phyloP scores from a whole-genome alignment of 345 rosid species.

The Pelargonium nanum region DNA sequence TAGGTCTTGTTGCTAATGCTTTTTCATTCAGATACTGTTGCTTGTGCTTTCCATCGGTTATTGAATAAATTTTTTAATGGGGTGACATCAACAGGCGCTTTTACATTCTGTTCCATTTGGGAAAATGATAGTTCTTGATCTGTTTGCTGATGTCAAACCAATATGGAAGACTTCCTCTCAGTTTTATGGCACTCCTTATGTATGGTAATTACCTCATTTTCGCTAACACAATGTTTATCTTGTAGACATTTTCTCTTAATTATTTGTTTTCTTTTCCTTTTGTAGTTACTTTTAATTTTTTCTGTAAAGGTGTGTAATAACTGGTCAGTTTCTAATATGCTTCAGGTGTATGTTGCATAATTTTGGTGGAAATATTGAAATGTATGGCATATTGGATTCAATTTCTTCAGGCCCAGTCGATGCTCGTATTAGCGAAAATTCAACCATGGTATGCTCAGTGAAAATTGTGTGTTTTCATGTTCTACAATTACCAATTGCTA shows the following conservation, averaged over 20 bases:
- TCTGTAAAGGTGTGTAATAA: not conserved
- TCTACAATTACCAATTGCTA: not conserved
- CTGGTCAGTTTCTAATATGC: conserved; percentile 7
- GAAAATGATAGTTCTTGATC: conserved; percentile 88
- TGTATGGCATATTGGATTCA: conserved; percentile 74
- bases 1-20: not conserved
- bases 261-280: not conserved
- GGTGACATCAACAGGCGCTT: conserved; percentile 63
- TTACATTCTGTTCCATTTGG: conserved; percentile 83
- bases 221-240: not conserved
- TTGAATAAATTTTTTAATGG: conserved; percentile 3
- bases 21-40: not conserved
- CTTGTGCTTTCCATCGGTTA: not conserved
- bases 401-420: conserved; percentile 77
- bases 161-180: conserved; percentile 78
- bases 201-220: conserved; percentile 44
- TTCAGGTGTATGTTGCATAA: conserved; percentile 92
- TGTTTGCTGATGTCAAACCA: conserved; percentile 86
- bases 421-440: conserved; percentile 62
- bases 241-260: not conserved
- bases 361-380: conserved; percentile 93
- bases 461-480: not conserved
- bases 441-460: conserved; percentile 64
- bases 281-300: not conserved
- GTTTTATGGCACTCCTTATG: conserved; percentile 84